Percentiles rank a stretch among this genome's conserved stretches.
These are phyloP conservation scores for Pleurotus cornucopiae DNA, from an alignment of 768 basidiomycete genomes.

Conservation along the genomic window DNA sequence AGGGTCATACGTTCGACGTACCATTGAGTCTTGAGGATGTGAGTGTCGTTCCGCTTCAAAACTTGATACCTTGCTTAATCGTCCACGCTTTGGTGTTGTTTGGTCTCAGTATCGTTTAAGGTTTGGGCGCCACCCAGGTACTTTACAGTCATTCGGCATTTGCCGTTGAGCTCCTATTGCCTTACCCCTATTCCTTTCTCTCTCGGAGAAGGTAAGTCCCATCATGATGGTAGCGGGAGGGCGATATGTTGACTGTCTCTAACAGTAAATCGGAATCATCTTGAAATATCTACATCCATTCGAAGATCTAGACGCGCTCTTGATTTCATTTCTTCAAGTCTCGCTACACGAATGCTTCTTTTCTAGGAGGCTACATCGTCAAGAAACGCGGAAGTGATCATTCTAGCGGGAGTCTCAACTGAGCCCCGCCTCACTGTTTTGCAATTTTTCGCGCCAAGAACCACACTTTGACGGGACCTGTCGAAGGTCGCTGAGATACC, in stretches of 20 bases:
- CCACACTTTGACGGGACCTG: not conserved
- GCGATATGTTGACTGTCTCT: no score
- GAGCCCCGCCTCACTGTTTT: not conserved
- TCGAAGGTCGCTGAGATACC: not conserved
- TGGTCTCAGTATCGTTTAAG: slow-evolving; percentile 40
- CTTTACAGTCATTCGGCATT: slow-evolving; percentile 39
- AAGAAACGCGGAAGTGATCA: no score
- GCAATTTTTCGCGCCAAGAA: slow-evolving; percentile 5
- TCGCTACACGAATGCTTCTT: no score
- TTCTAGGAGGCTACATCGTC: no score
- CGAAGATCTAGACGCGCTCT: no score
- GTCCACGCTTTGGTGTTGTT: slow-evolving; percentile 39
- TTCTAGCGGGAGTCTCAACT: not conserved
- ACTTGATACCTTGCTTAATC: slow-evolving; percentile 20
- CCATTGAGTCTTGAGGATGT: slow-evolving; percentile 66
- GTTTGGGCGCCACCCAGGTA: slow-evolving; percentile 37
- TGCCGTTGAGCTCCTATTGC: slow-evolving; percentile 18
- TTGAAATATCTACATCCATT: no score
- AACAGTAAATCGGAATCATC: no score
- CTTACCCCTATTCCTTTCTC: no score
- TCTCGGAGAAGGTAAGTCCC: no score
- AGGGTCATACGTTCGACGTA: slow-evolving; percentile 26
- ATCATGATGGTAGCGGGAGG: no score
- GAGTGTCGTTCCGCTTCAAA: slow-evolving; percentile 47
- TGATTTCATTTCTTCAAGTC: no score